A percentile compares a stretch with the other conserved stretches of the same genome.
Conservation (phyloP, 1,139 yeast species). For the Yamadazyma trypodendri region DNA sequence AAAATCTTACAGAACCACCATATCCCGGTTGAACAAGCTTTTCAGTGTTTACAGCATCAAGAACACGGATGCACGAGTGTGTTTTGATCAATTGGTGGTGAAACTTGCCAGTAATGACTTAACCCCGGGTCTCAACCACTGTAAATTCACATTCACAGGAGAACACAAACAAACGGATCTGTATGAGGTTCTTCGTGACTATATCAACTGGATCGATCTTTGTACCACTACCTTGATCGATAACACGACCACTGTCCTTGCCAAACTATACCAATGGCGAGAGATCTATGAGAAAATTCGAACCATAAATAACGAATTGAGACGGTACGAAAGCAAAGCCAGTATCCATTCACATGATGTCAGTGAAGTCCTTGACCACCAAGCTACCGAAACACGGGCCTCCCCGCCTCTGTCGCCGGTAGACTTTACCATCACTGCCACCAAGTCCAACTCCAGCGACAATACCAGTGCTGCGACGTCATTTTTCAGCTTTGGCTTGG, state of each 20-base stretch:
- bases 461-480: slow-evolving; percentile 8
- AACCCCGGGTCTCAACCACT: slow-evolving; percentile 1
- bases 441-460: neutral
- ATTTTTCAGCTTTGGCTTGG: slow-evolving; percentile 37
- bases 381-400: neutral
- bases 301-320: slow-evolving; percentile 31
- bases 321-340: slow-evolving; percentile 23
- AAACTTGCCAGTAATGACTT: slow-evolving; percentile 15
- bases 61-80: slow-evolving; percentile 36
- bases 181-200: slow-evolving; percentile 19
- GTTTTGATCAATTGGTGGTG: slow-evolving; percentile 20
- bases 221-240: slow-evolving; percentile 35
- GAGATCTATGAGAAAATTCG: slow-evolving; percentile 32
- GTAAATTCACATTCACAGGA: slow-evolving; percentile 13
- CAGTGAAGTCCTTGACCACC: neutral
- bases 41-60: slow-evolving; percentile 45
- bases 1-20: slow-evolving; percentile 24
- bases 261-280: slow-evolving; percentile 53
- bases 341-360: slow-evolving; percentile 9
- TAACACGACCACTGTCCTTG: slow-evolving; percentile 38
- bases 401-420: slow-evolving; percentile 3
- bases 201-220: slow-evolving; percentile 30
- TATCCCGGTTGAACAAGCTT: slow-evolving; percentile 44
- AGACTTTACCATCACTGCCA: neutral
- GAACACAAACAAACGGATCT: slow-evolving; percentile 17